These are phyloP conservation scores for Pharnaceum exiguum DNA, from an alignment of 148 eudicot genomes.

Conservation along the genomic window DNA sequence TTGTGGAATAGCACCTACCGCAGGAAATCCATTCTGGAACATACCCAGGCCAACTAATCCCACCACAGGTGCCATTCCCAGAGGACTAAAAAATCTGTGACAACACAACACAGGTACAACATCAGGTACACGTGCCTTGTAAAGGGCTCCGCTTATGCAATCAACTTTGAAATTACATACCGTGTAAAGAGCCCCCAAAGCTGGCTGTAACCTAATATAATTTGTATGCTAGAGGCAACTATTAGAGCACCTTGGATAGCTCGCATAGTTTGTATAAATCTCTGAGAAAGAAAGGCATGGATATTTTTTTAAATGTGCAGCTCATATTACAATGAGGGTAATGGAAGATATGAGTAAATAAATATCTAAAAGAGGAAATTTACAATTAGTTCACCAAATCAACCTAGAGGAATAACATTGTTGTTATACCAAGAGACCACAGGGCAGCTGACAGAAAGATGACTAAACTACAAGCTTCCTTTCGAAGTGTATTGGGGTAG, in stretches of 20 bases:
- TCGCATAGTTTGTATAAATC: conserved; percentile 94
- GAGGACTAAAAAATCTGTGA: conserved; percentile 94
- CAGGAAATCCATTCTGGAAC: conserved; percentile 89
- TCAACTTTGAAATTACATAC: conserved; percentile 31
- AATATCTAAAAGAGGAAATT: too few species aligned
- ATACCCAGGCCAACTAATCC: conserved; percentile 96
- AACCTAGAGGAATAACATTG: too few species aligned
- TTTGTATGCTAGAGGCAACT: conserved; percentile 89
- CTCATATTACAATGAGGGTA: not conserved
- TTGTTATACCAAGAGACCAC: too few species aligned
- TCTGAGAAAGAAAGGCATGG: conserved; percentile 39
- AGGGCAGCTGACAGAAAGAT: too few species aligned
- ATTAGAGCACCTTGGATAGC: conserved; percentile 97
- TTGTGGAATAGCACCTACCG: conserved; percentile 39
- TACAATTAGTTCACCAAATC: too few species aligned
- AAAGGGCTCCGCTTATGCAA: not conserved
- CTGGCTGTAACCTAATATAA: conserved; percentile 94
- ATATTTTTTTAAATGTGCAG: not conserved
- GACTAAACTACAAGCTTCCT: too few species aligned
- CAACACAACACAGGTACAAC: not conserved
- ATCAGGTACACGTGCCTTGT: not conserved
- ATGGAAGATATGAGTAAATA: not conserved
- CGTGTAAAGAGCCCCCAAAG: conserved; percentile 97
- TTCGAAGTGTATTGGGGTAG: too few species aligned
- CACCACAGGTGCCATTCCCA: conserved; percentile 99